Percentiles rank a stretch among this genome's conserved stretches.
These are phyloP conservation scores for Hordeum vulgare DNA, from an alignment of 176 grass and related monocot species.

Conservation along the genomic window MorexV3_pseudomolecules_assembly NC_058524.1:519756092-519756591, in stretches of 20 bases:
- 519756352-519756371: not conserved
- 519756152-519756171: not conserved
- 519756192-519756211: not conserved
- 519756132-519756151: too few species aligned
- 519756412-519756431: not conserved
- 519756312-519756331: too few species aligned
- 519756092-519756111: too few species aligned
- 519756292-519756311: not conserved
- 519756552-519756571: too few species aligned
- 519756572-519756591: too few species aligned
- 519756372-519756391: not conserved
- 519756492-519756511: not conserved
- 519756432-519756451: not conserved
- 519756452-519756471: not conserved
- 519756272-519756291: not conserved
- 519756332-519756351: not conserved
- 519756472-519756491: not conserved
- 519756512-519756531: not conserved
- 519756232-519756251: not conserved
- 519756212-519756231: not conserved
- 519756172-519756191: not conserved
- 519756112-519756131: too few species aligned
- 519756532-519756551: too few species aligned
- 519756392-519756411: not conserved
- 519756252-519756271: not conserved